Percentiles rank a stretch among this genome's conserved stretches.
These are phyloP conservation scores for Diutina scorzettiae DNA, from an alignment of 1,139 yeast genomes.

Conservation along the genomic window DNA sequence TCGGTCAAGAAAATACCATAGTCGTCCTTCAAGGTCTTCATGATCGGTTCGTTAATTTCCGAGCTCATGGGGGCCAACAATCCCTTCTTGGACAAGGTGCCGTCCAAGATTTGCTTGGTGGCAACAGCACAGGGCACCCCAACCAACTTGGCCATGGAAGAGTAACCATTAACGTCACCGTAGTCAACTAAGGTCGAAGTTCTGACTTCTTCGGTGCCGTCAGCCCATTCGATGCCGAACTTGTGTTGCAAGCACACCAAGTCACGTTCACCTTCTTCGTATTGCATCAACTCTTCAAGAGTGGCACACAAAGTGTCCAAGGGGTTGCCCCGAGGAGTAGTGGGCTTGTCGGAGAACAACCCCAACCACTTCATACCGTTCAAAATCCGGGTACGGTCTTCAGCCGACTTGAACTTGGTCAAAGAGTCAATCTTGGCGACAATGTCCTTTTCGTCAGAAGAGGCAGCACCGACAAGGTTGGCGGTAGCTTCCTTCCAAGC, in stretches of 20 bases:
- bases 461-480: constrained; percentile 59
- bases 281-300: constrained; percentile 91
- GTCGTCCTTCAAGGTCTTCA: constrained; percentile 82
- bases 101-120: constrained; percentile 71
- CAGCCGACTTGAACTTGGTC: constrained; percentile 71
- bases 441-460: constrained; percentile 61
- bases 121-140: constrained; percentile 99
- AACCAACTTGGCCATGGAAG: constrained; percentile 96
- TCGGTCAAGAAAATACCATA: constrained; percentile 82
- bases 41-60: constrained; percentile 79
- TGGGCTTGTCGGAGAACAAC: constrained; percentile 62
- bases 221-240: constrained; percentile 94
- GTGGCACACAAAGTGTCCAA: constrained; percentile 95
- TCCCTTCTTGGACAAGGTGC: constrained; percentile 59
- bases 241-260: constrained; percentile 92
- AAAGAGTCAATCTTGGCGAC: constrained; percentile 62
- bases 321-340: constrained; percentile 86
- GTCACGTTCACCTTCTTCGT: constrained; percentile 91
- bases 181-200: constrained; percentile 92
- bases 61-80: constrained; percentile 89
- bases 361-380: constrained; percentile 93
- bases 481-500: constrained; percentile 89
- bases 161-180: constrained; percentile 89
- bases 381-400: constrained; percentile 76
- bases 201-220: constrained; percentile 81